phyloP scores from a whole-genome alignment of 805 yeast genomes.

The Blastobotrys terrestris region DNA sequence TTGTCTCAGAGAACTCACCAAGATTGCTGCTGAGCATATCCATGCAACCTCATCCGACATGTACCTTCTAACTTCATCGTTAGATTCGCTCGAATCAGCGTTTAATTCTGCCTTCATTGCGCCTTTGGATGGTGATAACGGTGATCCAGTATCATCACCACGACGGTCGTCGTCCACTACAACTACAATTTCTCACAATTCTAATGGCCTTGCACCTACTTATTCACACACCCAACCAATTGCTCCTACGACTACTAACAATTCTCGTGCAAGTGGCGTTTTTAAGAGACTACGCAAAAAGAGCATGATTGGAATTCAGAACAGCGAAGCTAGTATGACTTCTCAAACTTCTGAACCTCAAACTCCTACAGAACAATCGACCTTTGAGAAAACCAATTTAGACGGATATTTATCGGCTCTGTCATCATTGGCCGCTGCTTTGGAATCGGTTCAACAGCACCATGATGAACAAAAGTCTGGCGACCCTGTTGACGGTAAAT shows the following conservation, averaged over 20 bases:
- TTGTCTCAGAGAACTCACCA: conserved; percentile 10
- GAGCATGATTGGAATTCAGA: conserved; percentile 1
- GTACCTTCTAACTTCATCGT: conserved; percentile 1
- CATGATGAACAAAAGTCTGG: neutral
- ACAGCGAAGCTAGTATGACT: neutral
- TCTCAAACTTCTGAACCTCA: conserved; percentile 2
- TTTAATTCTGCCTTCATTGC: conserved; percentile 10
- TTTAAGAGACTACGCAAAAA: conserved; percentile 9
- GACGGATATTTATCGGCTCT: conserved; percentile 8
- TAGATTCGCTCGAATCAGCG: conserved; percentile 8
- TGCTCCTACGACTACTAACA: neutral
- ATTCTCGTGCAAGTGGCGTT: neutral
- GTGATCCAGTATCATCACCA: neutral
- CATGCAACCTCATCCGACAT: conserved; percentile 3
- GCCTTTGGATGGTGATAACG: conserved; percentile 1
- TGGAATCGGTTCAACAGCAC: conserved; percentile 9
- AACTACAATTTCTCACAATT: neutral
- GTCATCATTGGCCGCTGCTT: conserved; percentile 5
- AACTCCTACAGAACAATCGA: conserved; percentile 1
- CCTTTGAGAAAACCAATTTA: conserved; percentile 1
- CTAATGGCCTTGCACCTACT: conserved; percentile 1
- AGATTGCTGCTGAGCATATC: conserved; percentile 8
- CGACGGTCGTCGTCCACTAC: neutral
- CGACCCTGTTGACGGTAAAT: conserved; percentile 1
- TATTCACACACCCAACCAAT: neutral